Evolutionary conservation across 768 basidiomycete species (phyloP), one percentile per base, ranked within the genome.

Genomic region (Cyathus striatus): DNA sequence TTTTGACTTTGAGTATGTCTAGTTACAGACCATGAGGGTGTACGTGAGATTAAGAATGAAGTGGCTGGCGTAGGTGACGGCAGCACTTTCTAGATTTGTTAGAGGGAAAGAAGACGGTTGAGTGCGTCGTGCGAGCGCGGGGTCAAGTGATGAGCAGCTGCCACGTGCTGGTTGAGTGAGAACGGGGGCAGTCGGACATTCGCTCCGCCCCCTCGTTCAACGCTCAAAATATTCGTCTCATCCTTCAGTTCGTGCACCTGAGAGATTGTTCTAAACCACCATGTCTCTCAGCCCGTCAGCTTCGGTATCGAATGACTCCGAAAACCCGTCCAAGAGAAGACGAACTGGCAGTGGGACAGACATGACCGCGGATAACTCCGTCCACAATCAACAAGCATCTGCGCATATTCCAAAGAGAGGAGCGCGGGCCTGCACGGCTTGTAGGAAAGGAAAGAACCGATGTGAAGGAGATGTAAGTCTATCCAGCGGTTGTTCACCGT

Each of bases 361-460:
- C 44, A 57, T 66, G 53, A 49, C 62, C 24, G 50, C 62, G 43
- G 66, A 65, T 38, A 59, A 55, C 27, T 54, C 54, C 41, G 59
- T 47, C 51, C 57, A 60, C 32, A 43, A 46, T 48, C 44, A 44
- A 32, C 52, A 52, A 44, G 44, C 62, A 42, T 23, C 70, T 23
- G 57, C 70, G n/a, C 86, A 90, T 62, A 86, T 90, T 51, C 87
- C 89, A 34, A 92, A 91, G 75, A 76, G 89, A 54, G 90, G 90
- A n/a, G 86, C 88, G 43, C 73, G 88, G 49, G 90, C 90, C 42
- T 92, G 90, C 61, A 90, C 89, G 13, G 80, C 84, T 49, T 92
- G 90, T 65, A 81, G 90, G 60, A 90, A 89, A 55, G 90, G 90
- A 45, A 93, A 92, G 73, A 93, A 93, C 71, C 74, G 90, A 61